Conservation (phyloP, 2,329 filamentous ascomycete species). For the Fusarium beomiforme region DNA sequence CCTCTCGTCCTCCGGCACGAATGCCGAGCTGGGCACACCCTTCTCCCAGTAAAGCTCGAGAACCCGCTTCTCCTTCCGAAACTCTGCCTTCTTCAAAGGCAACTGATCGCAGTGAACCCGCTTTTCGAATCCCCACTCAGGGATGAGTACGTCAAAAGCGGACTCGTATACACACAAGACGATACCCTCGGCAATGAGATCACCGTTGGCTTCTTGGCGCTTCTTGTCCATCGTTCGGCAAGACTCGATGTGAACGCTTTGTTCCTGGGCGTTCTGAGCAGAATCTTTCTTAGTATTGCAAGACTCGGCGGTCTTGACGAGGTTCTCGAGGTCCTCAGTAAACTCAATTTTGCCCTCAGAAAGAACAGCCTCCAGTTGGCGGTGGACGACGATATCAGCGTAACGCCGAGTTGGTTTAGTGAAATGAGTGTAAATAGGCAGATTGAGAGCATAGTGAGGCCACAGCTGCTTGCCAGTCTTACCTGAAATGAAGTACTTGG, state of each 20-base stretch:
- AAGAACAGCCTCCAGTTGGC: slow-evolving; percentile 88
- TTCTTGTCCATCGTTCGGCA: slow-evolving; percentile 96
- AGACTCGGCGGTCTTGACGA: slow-evolving; percentile 92
- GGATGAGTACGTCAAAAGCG: slow-evolving; percentile 96
- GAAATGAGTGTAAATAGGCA: slow-evolving; percentile 96
- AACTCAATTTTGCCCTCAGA: slow-evolving; percentile 86
- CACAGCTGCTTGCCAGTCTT: slow-evolving; percentile 81
- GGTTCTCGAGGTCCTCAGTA: slow-evolving; percentile 84
- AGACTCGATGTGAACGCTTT: slow-evolving; percentile 98
- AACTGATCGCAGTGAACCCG: slow-evolving; percentile 98
- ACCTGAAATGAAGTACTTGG: slow-evolving; percentile 91
- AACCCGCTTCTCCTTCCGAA: slow-evolving; percentile 93
- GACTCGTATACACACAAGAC: slow-evolving; percentile 98
- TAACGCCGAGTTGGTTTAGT: slow-evolving; percentile 95
- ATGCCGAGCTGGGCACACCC: slow-evolving; percentile 94
- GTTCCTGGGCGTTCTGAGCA: slow-evolving; percentile 95
- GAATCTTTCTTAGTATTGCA: slow-evolving; percentile 99
- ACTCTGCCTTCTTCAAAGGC: slow-evolving; percentile 98
- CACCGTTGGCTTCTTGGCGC: slow-evolving; percentile 84
- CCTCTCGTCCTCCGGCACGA: slow-evolving; percentile 95
- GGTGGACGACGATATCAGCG: slow-evolving; percentile 93
- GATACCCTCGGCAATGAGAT: slow-evolving; percentile 94
- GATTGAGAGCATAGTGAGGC: slow-evolving; percentile 90
- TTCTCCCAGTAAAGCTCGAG: slow-evolving; percentile 99
- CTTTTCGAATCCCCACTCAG: slow-evolving; percentile 99